Base-by-base conservation (phyloP, 2,329 filamentous ascomycete species). In the Lecanosticta acicola region DNA sequence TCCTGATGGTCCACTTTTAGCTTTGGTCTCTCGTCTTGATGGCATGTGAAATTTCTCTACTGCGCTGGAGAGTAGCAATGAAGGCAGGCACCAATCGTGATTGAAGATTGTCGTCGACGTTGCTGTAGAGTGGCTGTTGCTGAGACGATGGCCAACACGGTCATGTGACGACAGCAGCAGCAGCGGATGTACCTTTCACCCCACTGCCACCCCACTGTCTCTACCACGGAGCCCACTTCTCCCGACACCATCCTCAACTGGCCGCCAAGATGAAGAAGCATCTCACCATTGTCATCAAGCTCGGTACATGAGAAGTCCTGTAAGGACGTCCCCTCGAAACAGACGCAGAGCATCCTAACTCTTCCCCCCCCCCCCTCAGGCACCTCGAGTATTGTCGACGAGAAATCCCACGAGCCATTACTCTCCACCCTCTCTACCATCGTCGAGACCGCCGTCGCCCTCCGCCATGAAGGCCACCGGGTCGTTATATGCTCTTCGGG, bases 331-430 rank as follows among this genome's bases (percentile, higher is more conserved):
- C 24, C 24, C 7, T 5, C 5, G 24, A 29, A 11, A 29, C 24
- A 29, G 24, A 29, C 24, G 11, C 24, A 29, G 24, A 29, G 11
- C 24, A 29, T 29, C 5, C 24, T 29, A 29, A 29, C 24, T 29
- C 11, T 11, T 29, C 11, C 24, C 11, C 24, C 24, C 11, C 11
- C 11, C 10, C 16, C 32, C 39, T 21, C 58, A 98, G 93, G 93
- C 60, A 97, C 93, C 38, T 96, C 89, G 68, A 97, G 93, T n/a
- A 97, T 98, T 58, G 90, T 98, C 55, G 88, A 97, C 70, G 93
- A 98, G 67, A 85, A 83, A 64, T 94, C 87, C 17, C 93, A 95
- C 70, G 87, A 96, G 64, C 93, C 93, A 3, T 79, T 96, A 29
- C 78, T 98, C 32, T 93, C 90, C 3, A 94, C 89, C 57, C 74